A percentile compares a stretch with the other conserved stretches of the same genome.
These are phyloP conservation scores for Jamesozyma jinghongensis DNA, from an alignment of 805 yeast species.

Conservation along the genomic window DNA sequence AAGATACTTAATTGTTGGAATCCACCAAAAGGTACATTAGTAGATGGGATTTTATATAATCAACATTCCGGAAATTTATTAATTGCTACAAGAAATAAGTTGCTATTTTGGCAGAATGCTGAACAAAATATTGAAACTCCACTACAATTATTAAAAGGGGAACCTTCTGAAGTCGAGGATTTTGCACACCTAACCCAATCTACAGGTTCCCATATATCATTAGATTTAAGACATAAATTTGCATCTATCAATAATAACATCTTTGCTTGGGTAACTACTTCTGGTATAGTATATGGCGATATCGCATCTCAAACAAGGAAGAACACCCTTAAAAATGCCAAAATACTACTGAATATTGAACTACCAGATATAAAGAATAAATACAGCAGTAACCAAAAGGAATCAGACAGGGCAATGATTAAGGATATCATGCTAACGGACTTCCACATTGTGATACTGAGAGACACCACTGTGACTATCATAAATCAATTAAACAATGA, in stretches of 20 bases:
- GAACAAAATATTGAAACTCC: constrained; percentile 1
- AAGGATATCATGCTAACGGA: constrained; percentile 40
- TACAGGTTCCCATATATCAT: neutral
- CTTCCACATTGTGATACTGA: constrained; percentile 44
- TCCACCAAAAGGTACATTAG: constrained; percentile 3
- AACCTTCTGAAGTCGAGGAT: constrained; percentile 31
- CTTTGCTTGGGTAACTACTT: constrained; percentile 41
- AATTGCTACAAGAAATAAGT: constrained; percentile 15
- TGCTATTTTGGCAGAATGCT: constrained; percentile 14
- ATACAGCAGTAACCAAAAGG: no score
- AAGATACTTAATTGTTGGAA: neutral
- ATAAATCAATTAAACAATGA: constrained; percentile 46
- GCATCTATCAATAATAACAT: constrained; percentile 13
- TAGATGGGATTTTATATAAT: constrained; percentile 23
- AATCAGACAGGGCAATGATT: constrained; percentile 12
- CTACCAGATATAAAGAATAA: constrained; percentile 26
- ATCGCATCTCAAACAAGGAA: constrained; percentile 3
- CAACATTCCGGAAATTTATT: constrained; percentile 7
- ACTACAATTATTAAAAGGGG: constrained; percentile 16
- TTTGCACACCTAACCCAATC: constrained; percentile 29
- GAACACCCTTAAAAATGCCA: constrained; percentile 27
- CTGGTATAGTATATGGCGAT: constrained; percentile 39
- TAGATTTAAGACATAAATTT: constrained; percentile 29
- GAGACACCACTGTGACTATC: constrained; percentile 35
- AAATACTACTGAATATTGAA: constrained; percentile 34